Base-by-base conservation (phyloP, 2,329 filamentous ascomycete species). In the Alternaria panax region DNA sequence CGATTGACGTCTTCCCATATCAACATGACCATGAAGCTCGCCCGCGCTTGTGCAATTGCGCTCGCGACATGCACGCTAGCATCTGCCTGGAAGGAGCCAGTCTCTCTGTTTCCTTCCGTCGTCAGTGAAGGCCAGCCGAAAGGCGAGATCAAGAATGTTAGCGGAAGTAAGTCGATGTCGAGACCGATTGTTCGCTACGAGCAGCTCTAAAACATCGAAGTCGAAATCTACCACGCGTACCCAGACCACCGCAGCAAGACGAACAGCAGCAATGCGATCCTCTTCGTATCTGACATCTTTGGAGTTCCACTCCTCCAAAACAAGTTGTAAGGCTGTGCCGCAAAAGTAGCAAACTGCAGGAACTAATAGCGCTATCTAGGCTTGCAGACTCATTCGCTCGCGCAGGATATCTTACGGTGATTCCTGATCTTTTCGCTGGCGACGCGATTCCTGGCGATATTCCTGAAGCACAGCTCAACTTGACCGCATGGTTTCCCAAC, bases 381-480 rank as follows among this genome's bases (percentile, higher is more conserved):
- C 68, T 78, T 8, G 75, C 75, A 34, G 75, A 78, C 60, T 74
- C 70, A 14, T 61, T 76, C 27, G 72, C 76, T 22, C 62, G 65
- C 28, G 71, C 75, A 9, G 74, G 71, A 51, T 78, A 78, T 55
- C 63, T 76, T 25, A 71, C 74, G 24, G 50, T 78, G 9, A 67
- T 77, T 45, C 76, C 75, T 16, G 76, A 79, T 41, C 65, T 78
- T 7, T 78, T 78, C 61, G 61, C 59, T 12, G 75, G 75, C 28
- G 75, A 78, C 36, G 66, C 75, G 2, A 57, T 68, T 7, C 34
- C 59, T 22, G 34, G 61, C 45, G 47, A 83, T 80, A 58, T 64
- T 34, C 62, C 60, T 36, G 87, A 91, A 30, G 88, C 90, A 62
- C 94, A 95, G 80, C 93, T 95, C 79, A 79, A 82, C 68, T 66